These are phyloP conservation scores for Pichia nakasei DNA, from an alignment of 805 yeast species.

Conservation along the genomic window DNA sequence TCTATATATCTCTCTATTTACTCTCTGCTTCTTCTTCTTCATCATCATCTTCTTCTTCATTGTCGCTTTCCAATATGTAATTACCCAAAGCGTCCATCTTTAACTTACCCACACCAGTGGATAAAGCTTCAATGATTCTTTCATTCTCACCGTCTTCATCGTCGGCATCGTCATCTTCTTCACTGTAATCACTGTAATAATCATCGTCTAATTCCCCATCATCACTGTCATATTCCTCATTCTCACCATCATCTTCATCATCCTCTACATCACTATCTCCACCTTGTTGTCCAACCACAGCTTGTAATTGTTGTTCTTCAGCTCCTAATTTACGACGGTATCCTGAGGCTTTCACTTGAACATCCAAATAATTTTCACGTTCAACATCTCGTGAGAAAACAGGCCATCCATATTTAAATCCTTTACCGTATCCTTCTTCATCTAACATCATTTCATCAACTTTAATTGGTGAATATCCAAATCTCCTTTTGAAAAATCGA, in stretches of 20 bases:
- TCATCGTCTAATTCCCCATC: conserved; percentile 22
- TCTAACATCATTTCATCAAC: conserved; percentile 66
- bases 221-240: conserved; percentile 18
- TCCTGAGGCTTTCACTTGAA: conserved; percentile 90
- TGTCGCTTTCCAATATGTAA: conserved; percentile 45
- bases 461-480: conserved; percentile 57
- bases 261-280: conserved; percentile 15
- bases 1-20: no score
- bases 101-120: conserved; percentile 51
- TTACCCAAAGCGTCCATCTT: conserved; percentile 81
- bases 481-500: conserved; percentile 69
- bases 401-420: conserved; percentile 70
- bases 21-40: conserved; percentile 1
- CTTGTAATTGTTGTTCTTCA: conserved; percentile 64
- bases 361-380: conserved; percentile 64
- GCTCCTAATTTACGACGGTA: conserved; percentile 36
- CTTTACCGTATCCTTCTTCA: conserved; percentile 74
- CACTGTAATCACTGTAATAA: conserved; percentile 6
- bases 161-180: conserved; percentile 24
- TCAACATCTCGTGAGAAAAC: conserved; percentile 66
- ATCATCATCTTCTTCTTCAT: conserved; percentile 1
- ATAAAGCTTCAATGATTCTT: conserved; percentile 62
- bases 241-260: conserved; percentile 24
- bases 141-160: conserved; percentile 34
- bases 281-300: conserved; percentile 38